These are phyloP conservation scores for Yamadazyma atmosphaerica DNA, from an alignment of 1,139 yeast genomes.

Conservation along the genomic window DNA sequence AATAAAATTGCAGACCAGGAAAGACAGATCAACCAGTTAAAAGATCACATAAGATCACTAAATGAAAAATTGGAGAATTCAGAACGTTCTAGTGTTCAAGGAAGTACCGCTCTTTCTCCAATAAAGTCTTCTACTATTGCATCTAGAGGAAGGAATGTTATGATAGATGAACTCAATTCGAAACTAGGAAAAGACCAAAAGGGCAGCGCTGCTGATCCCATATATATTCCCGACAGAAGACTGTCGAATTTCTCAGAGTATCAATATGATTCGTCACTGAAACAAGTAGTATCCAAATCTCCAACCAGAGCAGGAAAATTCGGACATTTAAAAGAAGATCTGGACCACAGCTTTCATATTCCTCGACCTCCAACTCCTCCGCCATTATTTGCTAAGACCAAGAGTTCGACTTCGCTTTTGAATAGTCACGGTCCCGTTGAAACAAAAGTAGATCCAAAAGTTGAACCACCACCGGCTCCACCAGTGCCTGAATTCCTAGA, in stretches of 20 bases:
- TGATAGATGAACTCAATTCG: constrained; percentile 17
- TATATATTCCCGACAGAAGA: constrained; percentile 4
- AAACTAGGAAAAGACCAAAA: constrained; percentile 8
- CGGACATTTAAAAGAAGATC: constrained; percentile 8
- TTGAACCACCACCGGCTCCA: constrained; percentile 11
- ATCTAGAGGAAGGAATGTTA: constrained; percentile 11
- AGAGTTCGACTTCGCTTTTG: not conserved
- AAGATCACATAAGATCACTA: constrained; percentile 14
- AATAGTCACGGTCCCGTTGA: not conserved
- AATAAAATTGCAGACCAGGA: constrained; percentile 29
- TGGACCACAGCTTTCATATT: constrained; percentile 4
- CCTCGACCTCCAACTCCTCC: constrained; percentile 25
- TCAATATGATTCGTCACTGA: not conserved
- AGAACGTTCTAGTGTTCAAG: constrained; percentile 4
- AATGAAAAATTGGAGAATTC: constrained; percentile 3
- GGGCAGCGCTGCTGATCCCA: constrained; percentile 3
- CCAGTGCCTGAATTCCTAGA: constrained; percentile 12
- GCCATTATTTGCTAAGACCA: constrained; percentile 6
- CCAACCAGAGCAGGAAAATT: constrained; percentile 1
- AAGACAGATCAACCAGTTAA: constrained; percentile 27
- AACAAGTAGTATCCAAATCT: too few species aligned
- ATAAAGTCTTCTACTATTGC: constrained; percentile 8
- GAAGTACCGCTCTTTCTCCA: constrained; percentile 7
- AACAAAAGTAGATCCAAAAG: not conserved
- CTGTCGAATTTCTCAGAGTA: not conserved